These are phyloP conservation scores for Ophiostoma sp. DNA, from an alignment of 2,329 filamentous ascomycete species.

Conservation along the genomic window DNA sequence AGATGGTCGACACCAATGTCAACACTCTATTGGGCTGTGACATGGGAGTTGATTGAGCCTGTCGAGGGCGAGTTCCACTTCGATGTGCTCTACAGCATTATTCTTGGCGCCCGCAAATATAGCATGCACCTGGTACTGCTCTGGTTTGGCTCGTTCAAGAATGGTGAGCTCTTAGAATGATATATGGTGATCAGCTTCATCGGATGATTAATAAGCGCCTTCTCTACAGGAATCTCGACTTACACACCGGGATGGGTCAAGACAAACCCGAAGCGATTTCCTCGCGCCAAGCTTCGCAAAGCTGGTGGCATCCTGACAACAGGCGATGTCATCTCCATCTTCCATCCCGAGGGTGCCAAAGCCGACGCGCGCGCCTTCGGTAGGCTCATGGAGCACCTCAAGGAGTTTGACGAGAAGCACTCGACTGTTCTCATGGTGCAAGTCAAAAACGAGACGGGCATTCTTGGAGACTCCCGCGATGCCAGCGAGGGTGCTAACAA, in stretches of 20 bases:
- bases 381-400: slow-evolving; percentile 33
- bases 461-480: slow-evolving; percentile 49
- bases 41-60: slow-evolving; percentile 34
- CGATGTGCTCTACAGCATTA: slow-evolving; percentile 29
- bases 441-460: slow-evolving; percentile 51
- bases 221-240: slow-evolving; percentile 18
- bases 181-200: neutral
- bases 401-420: slow-evolving; percentile 41
- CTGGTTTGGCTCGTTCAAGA: slow-evolving; percentile 32
- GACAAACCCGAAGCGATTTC: slow-evolving; percentile 29
- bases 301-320: slow-evolving; percentile 28
- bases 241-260: slow-evolving; percentile 31
- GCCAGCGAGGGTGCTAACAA: slow-evolving; percentile 38
- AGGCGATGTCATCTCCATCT: slow-evolving; percentile 31
- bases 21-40: slow-evolving; percentile 33
- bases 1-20: slow-evolving; percentile 28
- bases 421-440: slow-evolving; percentile 52
- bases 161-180: slow-evolving; percentile 23
- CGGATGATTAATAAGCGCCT: neutral
- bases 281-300: slow-evolving; percentile 30
- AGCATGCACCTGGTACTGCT: slow-evolving; percentile 29
- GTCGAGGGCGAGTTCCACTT: slow-evolving; percentile 32
- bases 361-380: slow-evolving; percentile 32
- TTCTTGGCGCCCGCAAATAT: slow-evolving; percentile 27
- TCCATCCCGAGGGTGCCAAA: slow-evolving; percentile 25